phyloP scores from a whole-genome alignment of 306 rosid species.

The Arachis hypogaea region DNA sequence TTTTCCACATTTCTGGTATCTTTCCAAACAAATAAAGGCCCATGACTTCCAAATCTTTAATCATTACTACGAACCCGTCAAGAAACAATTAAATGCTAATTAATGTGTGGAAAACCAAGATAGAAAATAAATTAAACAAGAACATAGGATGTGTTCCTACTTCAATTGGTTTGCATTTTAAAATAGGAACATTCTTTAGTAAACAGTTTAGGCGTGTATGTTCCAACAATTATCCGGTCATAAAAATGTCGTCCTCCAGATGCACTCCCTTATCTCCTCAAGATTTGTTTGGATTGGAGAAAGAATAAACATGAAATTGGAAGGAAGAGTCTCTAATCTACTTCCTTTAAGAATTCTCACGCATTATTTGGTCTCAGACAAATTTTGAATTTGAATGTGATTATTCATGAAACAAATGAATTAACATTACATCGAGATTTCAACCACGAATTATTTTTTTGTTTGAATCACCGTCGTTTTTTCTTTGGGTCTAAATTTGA shows the following conservation, averaged over 20 bases:
- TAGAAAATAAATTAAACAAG: too few relatives aligned
- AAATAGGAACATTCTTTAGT: slow-evolving; percentile 17
- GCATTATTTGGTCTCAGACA: too few relatives aligned
- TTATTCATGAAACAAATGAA: too few relatives aligned
- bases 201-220: slow-evolving; percentile 19
- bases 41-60: slow-evolving; percentile 27
- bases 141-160: not conserved
- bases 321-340: too few relatives aligned
- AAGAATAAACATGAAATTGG: too few relatives aligned
- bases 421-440: too few relatives aligned
- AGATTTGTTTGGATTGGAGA: too few relatives aligned
- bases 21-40: not conserved
- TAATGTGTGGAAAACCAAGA: not conserved
- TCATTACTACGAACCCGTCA: slow-evolving; percentile 34
- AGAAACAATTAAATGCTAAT: not conserved
- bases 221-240: slow-evolving; percentile 22
- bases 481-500: too few relatives aligned
- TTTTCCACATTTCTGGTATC: slow-evolving; percentile 2
- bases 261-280: not conserved
- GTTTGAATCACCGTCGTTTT: too few relatives aligned
- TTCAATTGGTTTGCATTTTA: not conserved
- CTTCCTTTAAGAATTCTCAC: too few relatives aligned
- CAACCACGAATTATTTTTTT: too few relatives aligned
- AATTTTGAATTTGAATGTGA: too few relatives aligned
- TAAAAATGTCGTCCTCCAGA: slow-evolving; percentile 1